Base-by-base conservation (phyloP, 345 rosid genomes). In the Eucalyptus cloeziana region DNA sequence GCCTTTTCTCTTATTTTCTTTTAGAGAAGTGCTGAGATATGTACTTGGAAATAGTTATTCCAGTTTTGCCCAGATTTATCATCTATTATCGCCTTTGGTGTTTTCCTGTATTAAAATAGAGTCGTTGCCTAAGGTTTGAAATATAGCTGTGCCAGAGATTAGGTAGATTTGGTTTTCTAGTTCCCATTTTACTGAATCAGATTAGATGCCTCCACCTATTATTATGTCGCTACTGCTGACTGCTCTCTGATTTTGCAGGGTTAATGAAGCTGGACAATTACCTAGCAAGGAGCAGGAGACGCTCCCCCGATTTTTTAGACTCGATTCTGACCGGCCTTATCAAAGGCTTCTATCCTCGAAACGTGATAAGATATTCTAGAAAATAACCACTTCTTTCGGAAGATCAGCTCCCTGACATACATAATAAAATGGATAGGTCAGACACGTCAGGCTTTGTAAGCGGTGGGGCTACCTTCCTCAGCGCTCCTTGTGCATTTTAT, bases 381-480 rank as follows among this genome's bases (percentile, higher is more conserved):
- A 71, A 10, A 56, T 87, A 88, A 89, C 88, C 90, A 76, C 60
- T 87, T 86, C 85, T 56, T n/a, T 79, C 49, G 37, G 86, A 89
- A 86, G 83, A 86, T 88, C 62, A 31, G 81, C 22, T 87, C 49
- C 69, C 88, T 51, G 86, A 89, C 67, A 45, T 76, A 87, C 86
- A 30, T n/a, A n/a, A 71, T 49, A 91, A 93, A 91, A 97, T 97
- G 97, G 99, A 96, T 93, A 92, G 99, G 86, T 93, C 94, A 69
- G 99, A 96, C 89, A 96, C 96, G 44, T 96, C 97, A 31, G 99
- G 99, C 85, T 96, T 96, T 92, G 97, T 97, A 86, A 97, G 99
- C 88, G 96, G 97, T 89, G 99, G 99, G 89, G 90, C 92, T 87
- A 88, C 88, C 58, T 87, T 90, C 22, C 87, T 90, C 52, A 89